Conservation (phyloP, 1,284 basidiomycete species). For the Ustanciosporium gigantosporum region DNA sequence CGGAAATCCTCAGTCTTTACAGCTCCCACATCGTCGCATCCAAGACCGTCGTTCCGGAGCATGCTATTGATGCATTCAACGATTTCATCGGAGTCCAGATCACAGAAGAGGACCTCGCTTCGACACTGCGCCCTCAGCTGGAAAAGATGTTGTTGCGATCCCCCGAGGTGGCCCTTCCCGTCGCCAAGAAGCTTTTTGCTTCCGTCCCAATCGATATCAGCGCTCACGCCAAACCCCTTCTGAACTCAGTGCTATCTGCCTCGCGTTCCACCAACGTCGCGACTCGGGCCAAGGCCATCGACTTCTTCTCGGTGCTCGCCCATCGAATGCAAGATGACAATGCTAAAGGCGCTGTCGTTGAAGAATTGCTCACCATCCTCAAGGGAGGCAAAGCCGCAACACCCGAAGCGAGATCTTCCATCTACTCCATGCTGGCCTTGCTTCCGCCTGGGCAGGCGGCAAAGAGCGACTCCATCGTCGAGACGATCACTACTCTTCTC, state of each 20-base stretch:
- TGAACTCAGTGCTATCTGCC: constrained; percentile 36
- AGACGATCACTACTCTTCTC: constrained; percentile 33
- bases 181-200: constrained; percentile 36
- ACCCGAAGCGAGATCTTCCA: constrained; percentile 43
- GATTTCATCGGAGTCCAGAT: constrained; percentile 44
- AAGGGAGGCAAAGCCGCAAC: constrained; percentile 44
- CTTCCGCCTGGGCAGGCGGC: constrained; percentile 15
- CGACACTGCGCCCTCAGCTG: constrained; percentile 48
- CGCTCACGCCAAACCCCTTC: constrained; percentile 33
- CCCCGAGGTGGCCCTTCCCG: constrained; percentile 47
- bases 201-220: constrained; percentile 27
- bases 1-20: constrained; percentile 44
- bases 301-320: constrained; percentile 28
- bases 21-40: constrained; percentile 47
- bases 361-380: constrained; percentile 42
- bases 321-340: constrained; percentile 10
- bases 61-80: constrained; percentile 34
- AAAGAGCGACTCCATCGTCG: constrained; percentile 25
- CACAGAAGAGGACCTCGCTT: constrained; percentile 35
- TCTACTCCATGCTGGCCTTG: constrained; percentile 44
- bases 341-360: constrained; percentile 16
- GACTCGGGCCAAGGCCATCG: constrained; percentile 38
- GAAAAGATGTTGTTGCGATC: constrained; percentile 58
- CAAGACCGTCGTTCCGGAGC: constrained; percentile 38
- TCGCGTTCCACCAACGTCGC: constrained; percentile 41